phyloP scores from a whole-genome alignment of 257 asterid species.

The Petunia secreta region DNA sequence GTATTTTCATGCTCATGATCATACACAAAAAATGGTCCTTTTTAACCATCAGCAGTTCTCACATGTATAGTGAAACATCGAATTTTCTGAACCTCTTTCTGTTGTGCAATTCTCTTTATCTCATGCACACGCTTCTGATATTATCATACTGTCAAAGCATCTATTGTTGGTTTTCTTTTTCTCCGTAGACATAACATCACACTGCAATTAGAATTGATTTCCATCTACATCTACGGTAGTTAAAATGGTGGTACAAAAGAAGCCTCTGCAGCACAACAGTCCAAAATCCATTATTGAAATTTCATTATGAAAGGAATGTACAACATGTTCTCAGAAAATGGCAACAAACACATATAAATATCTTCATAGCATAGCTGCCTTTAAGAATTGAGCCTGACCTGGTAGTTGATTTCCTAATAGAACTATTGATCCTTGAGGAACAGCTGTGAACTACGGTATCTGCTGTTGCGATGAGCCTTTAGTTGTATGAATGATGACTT shows the following conservation, averaged over 20 bases:
- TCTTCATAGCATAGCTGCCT: neutral
- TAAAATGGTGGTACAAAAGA: neutral
- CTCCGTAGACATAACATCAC: neutral
- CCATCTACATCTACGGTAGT: neutral
- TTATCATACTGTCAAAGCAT: neutral
- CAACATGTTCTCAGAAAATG: neutral
- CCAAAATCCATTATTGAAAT: neutral
- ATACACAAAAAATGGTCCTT: neutral
- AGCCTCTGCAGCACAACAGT: neutral
- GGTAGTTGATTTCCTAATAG: neutral
- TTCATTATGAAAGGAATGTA: neutral
- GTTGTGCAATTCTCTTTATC: neutral
- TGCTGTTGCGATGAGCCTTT: slow-evolving; percentile 54
- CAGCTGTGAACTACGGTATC: slow-evolving; percentile 54
- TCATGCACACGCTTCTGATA: neutral
- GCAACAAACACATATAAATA: neutral
- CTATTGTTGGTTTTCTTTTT: neutral
- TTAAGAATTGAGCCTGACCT: neutral
- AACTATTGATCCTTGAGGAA: slow-evolving; percentile 18
- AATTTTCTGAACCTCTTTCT: neutral
- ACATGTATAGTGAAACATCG: neutral
- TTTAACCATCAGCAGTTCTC: neutral
- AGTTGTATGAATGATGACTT: slow-evolving; percentile 47
- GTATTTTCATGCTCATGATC: neutral
- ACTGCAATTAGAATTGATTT: neutral